Evolutionary conservation across 2,329 filamentous ascomycete species (phyloP), one percentile per base, ranked within the genome.

Genomic region (Plenodomus tracheiphilus): DNA sequence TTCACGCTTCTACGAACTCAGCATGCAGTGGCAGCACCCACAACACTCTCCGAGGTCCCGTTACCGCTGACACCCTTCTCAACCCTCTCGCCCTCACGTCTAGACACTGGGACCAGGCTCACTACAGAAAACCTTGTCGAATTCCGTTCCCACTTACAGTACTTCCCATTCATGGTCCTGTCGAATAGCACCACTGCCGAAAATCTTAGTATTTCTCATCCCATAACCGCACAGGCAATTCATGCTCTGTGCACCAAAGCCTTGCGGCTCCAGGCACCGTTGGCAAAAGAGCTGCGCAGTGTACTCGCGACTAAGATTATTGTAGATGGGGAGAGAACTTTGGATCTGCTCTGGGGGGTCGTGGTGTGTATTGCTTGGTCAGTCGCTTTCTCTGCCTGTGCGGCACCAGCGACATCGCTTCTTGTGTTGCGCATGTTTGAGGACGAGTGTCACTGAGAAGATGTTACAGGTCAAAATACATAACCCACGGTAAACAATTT

Each of bases 1-100:
- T 67, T 68, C 3, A 51, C 61, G 1, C 32, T 71, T 16, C 56
- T 69, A 6, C 61, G 60, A n/a, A 54, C 56, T 3, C 57, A 62
- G 30, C 46, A 47, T n/a, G 39, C 36, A 20, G 16, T 25, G 6
- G 22, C 28, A 18, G 15, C 19, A 16, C 28, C 20, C 15, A 18
- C 44, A 22, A 11, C 15, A n/a, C 39, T 40, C 28, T 30, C 56
- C 15, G 11, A 44, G n/a, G 41, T 44, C 13, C 22, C 39, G 8
- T 42, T 46, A 16, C 40, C 43, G 2, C 41, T 47, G 20, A 58
- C 55, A 11, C 57, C 53, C 2, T 41, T 45, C 20, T 58, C 52
- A 4, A 41, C 45, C 4, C 28, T 45, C 7, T 16, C 21, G 10
- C 50, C 50, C 3, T 43, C 47, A 2, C n/a, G 35, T 13, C 13